Evolutionary conservation across 2,329 filamentous ascomycete genomes (phyloP).

Genomic region (Epichloe festucae): DNA sequence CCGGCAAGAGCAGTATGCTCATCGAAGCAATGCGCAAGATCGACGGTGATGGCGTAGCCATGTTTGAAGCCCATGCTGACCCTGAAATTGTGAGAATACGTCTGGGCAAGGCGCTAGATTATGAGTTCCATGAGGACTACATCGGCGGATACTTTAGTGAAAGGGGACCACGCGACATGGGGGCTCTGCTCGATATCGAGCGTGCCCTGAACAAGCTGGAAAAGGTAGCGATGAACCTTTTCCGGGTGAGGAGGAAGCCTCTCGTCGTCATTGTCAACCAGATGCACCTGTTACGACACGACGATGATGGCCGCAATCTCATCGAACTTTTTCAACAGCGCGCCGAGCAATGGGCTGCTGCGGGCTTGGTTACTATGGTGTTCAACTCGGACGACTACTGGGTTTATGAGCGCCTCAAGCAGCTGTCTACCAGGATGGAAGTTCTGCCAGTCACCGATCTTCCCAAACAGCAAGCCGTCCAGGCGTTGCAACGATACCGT

Average conservation of each 20-base stretch:
- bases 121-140: conserved; percentile 95
- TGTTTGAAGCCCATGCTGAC: conserved; percentile 94
- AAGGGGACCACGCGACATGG: conserved; percentile 80
- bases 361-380: conserved; percentile 79
- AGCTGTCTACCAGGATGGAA: conserved; percentile 88
- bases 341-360: conserved; percentile 91
- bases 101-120: conserved; percentile 86
- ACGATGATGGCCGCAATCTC: conserved; percentile 84
- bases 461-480: conserved; percentile 62
- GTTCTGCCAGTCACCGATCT: conserved; percentile 78
- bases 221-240: conserved; percentile 71
- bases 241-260: conserved; percentile 50
- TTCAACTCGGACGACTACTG: conserved; percentile 98
- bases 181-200: conserved; percentile 87
- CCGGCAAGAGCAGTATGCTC: conserved; percentile 93
- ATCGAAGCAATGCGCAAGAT: conserved; percentile 89
- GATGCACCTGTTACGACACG: conserved; percentile 78
- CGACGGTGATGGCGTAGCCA: conserved; percentile 76
- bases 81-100: conserved; percentile 89
- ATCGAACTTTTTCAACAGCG: conserved; percentile 91
- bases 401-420: conserved; percentile 91
- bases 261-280: conserved; percentile 92
- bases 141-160: conserved; percentile 95
- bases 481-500: conserved; percentile 70
- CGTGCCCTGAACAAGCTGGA: conserved; percentile 95